Evolutionary conservation across 805 yeast genomes (phyloP), one percentile per base, ranked within the genome.

Genomic region (Saccharomycopsis fodiens): DNA sequence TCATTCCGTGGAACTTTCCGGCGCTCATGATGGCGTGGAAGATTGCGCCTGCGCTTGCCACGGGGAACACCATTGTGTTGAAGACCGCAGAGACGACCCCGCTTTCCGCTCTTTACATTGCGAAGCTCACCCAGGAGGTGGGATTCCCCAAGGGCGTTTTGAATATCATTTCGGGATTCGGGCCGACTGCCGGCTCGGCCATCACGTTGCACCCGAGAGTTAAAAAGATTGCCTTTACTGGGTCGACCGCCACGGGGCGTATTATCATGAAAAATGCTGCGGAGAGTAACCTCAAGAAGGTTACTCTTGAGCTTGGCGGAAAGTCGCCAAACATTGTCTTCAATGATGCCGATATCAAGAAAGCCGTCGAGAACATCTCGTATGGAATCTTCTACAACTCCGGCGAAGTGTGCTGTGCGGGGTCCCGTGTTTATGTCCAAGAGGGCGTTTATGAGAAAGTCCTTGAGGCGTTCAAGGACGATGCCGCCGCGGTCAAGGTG

Each of bases 1-100:
- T 89, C 60, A 88, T 89, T 55, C 96, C 97, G 56, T 88, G 97
- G 97, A 88, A 88, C 70, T 88, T 87, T 79, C 97, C 97, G 52
- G 67, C 88, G 57, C 73, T 85, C 62, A 88, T 89, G 93, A 82
- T 86, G 70, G 71, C 94, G 20, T 88, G 97, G 97, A 88, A 88
- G 67, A 69, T 88, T 51, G 96, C 89, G 47, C 96, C 96, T 36
- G 94, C 94, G 45, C 65, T 88, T 54, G 93, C 93, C 48, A 76
- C 95, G 45, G 96, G 96, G 67, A 85, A 86, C 74, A 77, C 88
- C 45, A 74, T 85, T 54, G 93, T 89, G 39, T 68, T 89, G 67
- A 88, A 88, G 72, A 74, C 94, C 35, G 95, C 96, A 45, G 96
- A 88, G 71, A 75, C 87, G 52, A 89, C 97, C 44, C 96, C 96